Evolutionary conservation across 192 early-diverging fungal species (phyloP).

Genomic region (Phycomyces nitens): DNA sequence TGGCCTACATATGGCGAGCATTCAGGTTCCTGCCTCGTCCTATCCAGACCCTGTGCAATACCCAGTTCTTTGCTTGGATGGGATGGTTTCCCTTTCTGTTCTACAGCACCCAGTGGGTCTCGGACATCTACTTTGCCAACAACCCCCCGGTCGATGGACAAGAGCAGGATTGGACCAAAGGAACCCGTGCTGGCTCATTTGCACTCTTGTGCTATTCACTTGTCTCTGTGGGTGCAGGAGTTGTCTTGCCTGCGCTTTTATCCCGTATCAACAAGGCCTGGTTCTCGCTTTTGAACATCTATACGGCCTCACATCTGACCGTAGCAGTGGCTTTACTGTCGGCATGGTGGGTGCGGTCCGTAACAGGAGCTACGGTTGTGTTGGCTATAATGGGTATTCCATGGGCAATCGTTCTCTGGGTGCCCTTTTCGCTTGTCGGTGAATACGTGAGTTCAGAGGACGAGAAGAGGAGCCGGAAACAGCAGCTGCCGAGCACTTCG

Average conservation of each 20-base stretch:
- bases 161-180: slow-evolving; percentile 42
- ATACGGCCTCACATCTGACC: slow-evolving; percentile 66
- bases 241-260: slow-evolving; percentile 56
- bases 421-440: slow-evolving; percentile 88
- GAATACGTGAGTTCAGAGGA: slow-evolving; percentile 60
- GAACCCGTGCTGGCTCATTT: slow-evolving; percentile 81
- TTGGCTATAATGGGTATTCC: slow-evolving; percentile 78
- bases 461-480: slow-evolving; percentile 21
- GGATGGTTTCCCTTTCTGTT: slow-evolving; percentile 97
- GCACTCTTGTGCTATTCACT: slow-evolving; percentile 79
- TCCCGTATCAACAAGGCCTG: slow-evolving; percentile 13
- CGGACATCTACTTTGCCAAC: slow-evolving; percentile 47
- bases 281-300: slow-evolving; percentile 59
- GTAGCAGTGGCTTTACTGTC: slow-evolving; percentile 65
- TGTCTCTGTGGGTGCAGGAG: slow-evolving; percentile 62
- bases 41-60: slow-evolving; percentile 76
- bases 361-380: slow-evolving; percentile 59
- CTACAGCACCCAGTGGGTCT: slow-evolving; percentile 77
- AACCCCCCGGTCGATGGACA: slow-evolving; percentile 22
- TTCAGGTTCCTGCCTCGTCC: slow-evolving; percentile 65
- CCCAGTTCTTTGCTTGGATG: slow-evolving; percentile 97
- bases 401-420: slow-evolving; percentile 89
- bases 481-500: background rate
- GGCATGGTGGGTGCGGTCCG: slow-evolving; percentile 57
- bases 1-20: slow-evolving; percentile 53